Evolutionary conservation across 116 monocot genomes (phyloP), one percentile per base, ranked within the genome.

Genomic region (Thalassia testudinum): DNA sequence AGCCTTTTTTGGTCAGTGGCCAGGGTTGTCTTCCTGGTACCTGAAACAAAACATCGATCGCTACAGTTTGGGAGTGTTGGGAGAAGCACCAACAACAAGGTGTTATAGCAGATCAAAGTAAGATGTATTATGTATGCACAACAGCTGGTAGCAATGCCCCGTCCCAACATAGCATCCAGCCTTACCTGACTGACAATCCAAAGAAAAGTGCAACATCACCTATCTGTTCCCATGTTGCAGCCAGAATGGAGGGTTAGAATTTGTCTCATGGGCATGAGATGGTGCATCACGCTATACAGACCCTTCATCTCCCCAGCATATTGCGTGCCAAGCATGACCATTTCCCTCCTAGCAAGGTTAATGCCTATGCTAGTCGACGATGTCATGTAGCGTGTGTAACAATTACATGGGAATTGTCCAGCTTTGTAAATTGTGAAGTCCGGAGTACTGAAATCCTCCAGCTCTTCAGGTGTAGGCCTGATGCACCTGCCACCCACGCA

Each of bases 251-350:
- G 61, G 59, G 86, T 77, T 27, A 92, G 76, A 62, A 92, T 85
- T 40, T 70, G 69, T 30, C 92, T 73, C 66, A 72, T 82, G 49
- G 92, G 92, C 92, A 92, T 92, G 64, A 92, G 79, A 69, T 92
- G 86, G 66, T 92, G 92, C 92, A 92, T 92, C 58, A 92, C 82
- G 66, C 92, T 70, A 72, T 86, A 92, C 40, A 92, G 82, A 44
- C 92, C 92, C 72, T 92, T 92, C 92, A 92, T 92, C 86, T 92
- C 92, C 43, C 92, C 92, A 7, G 92, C 92, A 62, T 92, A 92
- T 51, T 86, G 92, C 14, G 86, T 92, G 43, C 92, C 92, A 27
- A 92, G 79, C 55, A 92, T 92, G 52, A 92, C 86, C 92, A 92
- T 92, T 72, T 92, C 92, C 65, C 70, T 86, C 74, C 92, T 82